phyloP scores from a whole-genome alignment of 1,284 basidiomycete species.

The Coniferiporia sulphurascens region DNA sequence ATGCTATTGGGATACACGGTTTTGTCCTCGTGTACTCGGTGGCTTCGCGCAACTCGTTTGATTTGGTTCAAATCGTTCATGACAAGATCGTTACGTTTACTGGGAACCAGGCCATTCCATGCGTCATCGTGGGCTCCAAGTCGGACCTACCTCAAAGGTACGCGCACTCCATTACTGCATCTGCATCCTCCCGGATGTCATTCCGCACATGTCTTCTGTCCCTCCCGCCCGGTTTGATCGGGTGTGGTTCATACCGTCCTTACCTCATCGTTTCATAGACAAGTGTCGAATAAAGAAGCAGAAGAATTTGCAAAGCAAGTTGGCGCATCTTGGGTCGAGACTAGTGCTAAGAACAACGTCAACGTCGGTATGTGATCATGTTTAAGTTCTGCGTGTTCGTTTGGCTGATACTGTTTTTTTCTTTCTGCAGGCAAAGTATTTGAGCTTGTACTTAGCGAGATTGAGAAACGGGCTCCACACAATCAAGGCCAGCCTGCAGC shows the following conservation, averaged over 20 bases:
- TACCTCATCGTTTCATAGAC: slow-evolving; percentile 42
- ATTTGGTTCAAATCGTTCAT: slow-evolving; percentile 93
- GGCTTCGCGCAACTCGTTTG: slow-evolving; percentile 87
- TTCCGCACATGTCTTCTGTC: background rate
- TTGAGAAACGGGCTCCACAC: slow-evolving; percentile 67
- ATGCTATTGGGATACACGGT: slow-evolving; percentile 80
- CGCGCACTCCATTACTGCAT: slow-evolving; percentile 25
- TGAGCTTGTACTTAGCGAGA: slow-evolving; percentile 82
- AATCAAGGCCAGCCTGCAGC: slow-evolving; percentile 55
- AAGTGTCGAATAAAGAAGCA: slow-evolving; percentile 74
- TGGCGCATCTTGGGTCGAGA: slow-evolving; percentile 81
- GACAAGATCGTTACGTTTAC: slow-evolving; percentile 98
- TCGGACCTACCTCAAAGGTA: slow-evolving; percentile 77
- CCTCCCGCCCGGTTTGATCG: no score
- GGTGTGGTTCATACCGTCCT: slow-evolving; percentile 21
- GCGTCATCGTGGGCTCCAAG: slow-evolving; percentile 97
- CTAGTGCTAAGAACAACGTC: slow-evolving; percentile 83
- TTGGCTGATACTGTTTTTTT: slow-evolving; percentile 2
- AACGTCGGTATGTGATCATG: slow-evolving; percentile 74
- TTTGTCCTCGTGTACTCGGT: slow-evolving; percentile 95
- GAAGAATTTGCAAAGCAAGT: slow-evolving; percentile 70
- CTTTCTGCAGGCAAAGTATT: slow-evolving; percentile 71
- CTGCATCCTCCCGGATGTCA: slow-evolving; percentile 22
- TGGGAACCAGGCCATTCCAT: slow-evolving; percentile 85
- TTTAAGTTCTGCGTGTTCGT: background rate